Evolutionary conservation across 768 basidiomycete species (phyloP).

Genomic region (Amanita brunnescens): DNA sequence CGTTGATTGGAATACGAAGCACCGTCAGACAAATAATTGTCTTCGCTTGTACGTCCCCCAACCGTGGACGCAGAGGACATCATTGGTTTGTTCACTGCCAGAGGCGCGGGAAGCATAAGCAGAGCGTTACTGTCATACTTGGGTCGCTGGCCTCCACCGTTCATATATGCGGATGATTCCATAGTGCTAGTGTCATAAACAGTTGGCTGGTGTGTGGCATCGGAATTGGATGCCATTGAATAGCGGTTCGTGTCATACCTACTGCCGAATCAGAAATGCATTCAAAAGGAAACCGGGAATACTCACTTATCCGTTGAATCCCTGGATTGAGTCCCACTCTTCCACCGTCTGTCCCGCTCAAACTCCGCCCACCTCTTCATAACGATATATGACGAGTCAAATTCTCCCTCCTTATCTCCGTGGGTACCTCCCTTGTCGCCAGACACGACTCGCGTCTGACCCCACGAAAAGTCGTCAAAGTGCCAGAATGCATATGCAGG

Average conservation of each 20-base stretch:
- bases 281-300: constrained; percentile 2
- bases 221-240: constrained; percentile 72
- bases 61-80: constrained; percentile 43
- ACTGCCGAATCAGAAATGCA: constrained; percentile 10
- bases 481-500: constrained; percentile 99
- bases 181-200: constrained; percentile 51
- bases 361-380: constrained; percentile 99
- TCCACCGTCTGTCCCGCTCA: constrained; percentile 92
- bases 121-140: constrained; percentile 64
- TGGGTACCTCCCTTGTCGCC: constrained; percentile 67
- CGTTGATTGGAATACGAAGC: constrained; percentile 33
- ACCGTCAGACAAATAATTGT: constrained; percentile 34
- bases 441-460: constrained; percentile 79
- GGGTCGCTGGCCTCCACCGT: constrained; percentile 31
- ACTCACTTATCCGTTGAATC: constrained; percentile 69
- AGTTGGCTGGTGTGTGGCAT: constrained; percentile 53
- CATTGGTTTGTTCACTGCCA: constrained; percentile 48
- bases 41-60: constrained; percentile 39
- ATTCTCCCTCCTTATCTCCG: constrained; percentile 94
- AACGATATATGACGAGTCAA: constrained; percentile 92
- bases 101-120: constrained; percentile 67
- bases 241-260: constrained; percentile 46
- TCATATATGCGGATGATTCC: constrained; percentile 41
- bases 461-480: constrained; percentile 98
- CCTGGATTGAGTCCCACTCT: constrained; percentile 74